Conservation (phyloP, 345 rosid species). For the Barbarea vulgaris region DNA sequence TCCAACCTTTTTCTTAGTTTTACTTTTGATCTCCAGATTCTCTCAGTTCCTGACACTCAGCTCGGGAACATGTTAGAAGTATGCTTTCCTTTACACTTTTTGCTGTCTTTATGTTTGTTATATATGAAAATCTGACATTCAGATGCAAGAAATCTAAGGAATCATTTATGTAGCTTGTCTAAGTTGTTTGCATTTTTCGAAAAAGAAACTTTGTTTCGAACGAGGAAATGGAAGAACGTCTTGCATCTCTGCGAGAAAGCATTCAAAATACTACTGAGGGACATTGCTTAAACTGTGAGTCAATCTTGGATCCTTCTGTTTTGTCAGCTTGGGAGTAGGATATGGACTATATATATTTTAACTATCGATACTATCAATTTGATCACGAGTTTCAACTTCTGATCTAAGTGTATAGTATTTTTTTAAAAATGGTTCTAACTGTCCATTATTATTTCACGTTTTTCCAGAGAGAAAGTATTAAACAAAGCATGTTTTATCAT, state of each 20-base stretch:
- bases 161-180: neutral
- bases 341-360: neutral
- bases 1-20: neutral
- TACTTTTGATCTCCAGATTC: neutral
- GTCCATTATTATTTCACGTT: too few relatives aligned
- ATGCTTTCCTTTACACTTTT: neutral
- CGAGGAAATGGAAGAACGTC: too few relatives aligned
- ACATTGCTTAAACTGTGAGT: neutral
- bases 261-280: too few relatives aligned
- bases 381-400: neutral
- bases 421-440: too few relatives aligned
- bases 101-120: neutral
- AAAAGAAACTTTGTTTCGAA: neutral
- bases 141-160: neutral
- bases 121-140: neutral
- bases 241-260: neutral
- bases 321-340: neutral
- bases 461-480: too few relatives aligned
- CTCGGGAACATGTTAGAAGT: constrained; percentile 13
- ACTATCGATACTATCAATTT: neutral
- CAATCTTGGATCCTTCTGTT: neutral
- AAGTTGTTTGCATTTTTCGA: neutral
- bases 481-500: too few relatives aligned
- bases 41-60: neutral
- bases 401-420: neutral